Evolutionary conservation across 306 rosid genomes (phyloP), one percentile per base, ranked within the genome.

Genomic region (Alnus glutinosa): DNA sequence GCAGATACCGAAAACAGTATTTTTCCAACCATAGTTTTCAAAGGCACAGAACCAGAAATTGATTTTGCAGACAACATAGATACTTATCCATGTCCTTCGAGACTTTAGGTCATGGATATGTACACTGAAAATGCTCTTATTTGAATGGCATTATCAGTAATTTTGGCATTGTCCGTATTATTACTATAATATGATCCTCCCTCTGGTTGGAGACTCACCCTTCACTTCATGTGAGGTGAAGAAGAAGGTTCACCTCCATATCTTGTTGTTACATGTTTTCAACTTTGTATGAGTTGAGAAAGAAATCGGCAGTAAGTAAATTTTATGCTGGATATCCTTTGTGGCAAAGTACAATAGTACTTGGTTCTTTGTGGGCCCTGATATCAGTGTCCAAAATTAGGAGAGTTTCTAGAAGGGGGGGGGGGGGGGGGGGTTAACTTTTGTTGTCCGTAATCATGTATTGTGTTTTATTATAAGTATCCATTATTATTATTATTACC

Each of bases 11-110:
- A 70, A 49, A 48, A 70, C 63, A 66, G 12, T 57, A 6, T 13
- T 64, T 54, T 30, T 73, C 70, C 37, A 64, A 73, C 52, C 59
- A 5, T 57, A 66, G 54, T 79, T 75, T 75, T 71, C 46, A 47
- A 48, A 52, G 39, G 70, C 59, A 37, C 39, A 37, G 39, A 57
- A n/a, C 63, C 10, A 9, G 39, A 23, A 9, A 6, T 59, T 32
- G 39, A 6, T 59, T 59, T 59, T 28, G 11, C 37, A 59, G 37
- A 59, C 14, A 59, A 23, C 39, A 23, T 28, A 59, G 19, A 18
- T 55, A 5, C 61, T 55, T 55, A 55, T 18, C 19, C 28, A 18
- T 55, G 23, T 23, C 28, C 28, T 55, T 6, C 61, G 28, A 16
- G 61, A 55, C 61, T 51, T 12, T 51, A 14, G 55, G 12, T 47